These are phyloP conservation scores for Irpex lacteus DNA, from an alignment of 1,284 basidiomycete genomes.

Conservation along the genomic window DNA sequence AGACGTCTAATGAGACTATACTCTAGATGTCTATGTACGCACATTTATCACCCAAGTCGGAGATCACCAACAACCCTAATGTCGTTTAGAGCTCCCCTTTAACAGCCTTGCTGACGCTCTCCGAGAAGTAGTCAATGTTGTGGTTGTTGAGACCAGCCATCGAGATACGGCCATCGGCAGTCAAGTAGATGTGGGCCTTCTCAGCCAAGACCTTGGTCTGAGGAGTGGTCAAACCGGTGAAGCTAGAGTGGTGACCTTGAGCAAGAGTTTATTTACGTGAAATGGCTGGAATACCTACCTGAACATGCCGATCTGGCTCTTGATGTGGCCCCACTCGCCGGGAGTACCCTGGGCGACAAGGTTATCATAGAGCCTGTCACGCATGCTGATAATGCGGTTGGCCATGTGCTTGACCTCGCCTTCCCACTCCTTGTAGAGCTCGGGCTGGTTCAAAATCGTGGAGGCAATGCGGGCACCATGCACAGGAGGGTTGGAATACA, in stretches of 20 bases:
- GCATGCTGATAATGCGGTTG: constrained; percentile 94
- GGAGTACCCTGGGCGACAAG: constrained; percentile 87
- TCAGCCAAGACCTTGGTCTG: constrained; percentile 89
- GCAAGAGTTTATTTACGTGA: neutral
- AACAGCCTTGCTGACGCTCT: constrained; percentile 81
- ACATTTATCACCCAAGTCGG: neutral
- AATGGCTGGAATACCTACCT: constrained; percentile 46
- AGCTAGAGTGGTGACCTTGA: constrained; percentile 43
- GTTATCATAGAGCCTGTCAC: constrained; percentile 79
- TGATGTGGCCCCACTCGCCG: constrained; percentile 94
- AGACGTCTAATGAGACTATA: constrained; percentile 1
- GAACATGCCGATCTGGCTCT: constrained; percentile 96
- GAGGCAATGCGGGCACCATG: constrained; percentile 93
- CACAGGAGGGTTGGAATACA: constrained; percentile 98
- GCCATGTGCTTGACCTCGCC: constrained; percentile 94
- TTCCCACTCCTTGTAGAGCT: constrained; percentile 88
- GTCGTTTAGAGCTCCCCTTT: constrained; percentile 65
- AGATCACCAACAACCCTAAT: neutral
- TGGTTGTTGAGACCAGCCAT: constrained; percentile 92
- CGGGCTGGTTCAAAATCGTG: constrained; percentile 75
- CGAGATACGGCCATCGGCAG: constrained; percentile 85
- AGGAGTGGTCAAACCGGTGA: constrained; percentile 80
- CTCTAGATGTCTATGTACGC: neutral
- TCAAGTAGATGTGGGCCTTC: constrained; percentile 95
- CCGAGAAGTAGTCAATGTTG: constrained; percentile 92